A percentile compares a stretch with the other conserved stretches of the same genome.
Evolutionary conservation across 2,329 filamentous ascomycete species (phyloP).

Genomic region (Xylaria multiplex): DNA sequence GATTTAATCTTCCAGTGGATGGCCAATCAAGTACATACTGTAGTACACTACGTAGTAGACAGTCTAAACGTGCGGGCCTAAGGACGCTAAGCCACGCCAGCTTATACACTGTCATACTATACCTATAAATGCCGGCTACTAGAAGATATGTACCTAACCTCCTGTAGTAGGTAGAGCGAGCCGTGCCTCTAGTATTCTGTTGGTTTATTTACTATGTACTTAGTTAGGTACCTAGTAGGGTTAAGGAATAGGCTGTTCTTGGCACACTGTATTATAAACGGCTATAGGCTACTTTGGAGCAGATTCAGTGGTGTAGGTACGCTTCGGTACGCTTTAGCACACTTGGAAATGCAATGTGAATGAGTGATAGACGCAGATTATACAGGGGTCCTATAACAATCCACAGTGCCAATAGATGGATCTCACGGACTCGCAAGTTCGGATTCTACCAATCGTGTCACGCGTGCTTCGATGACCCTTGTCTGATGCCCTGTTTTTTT

Average conservation of each 20-base stretch:
- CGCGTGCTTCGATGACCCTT: neutral
- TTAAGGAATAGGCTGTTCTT: neutral
- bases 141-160: neutral
- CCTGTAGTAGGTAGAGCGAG: slow-evolving; percentile 6
- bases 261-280: neutral
- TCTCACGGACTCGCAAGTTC: neutral
- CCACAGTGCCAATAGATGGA: neutral
- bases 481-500: neutral
- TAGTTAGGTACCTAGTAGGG: too few species aligned
- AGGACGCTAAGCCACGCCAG: slow-evolving; percentile 18
- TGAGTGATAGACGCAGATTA: neutral
- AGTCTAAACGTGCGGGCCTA: slow-evolving; percentile 1
- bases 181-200: slow-evolving; percentile 3
- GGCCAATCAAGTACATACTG: neutral
- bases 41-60: neutral
- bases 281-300: neutral
- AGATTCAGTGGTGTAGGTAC: neutral
- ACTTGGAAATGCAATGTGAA: neutral
- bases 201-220: too few species aligned
- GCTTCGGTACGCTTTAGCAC: too few species aligned
- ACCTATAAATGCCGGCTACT: neutral
- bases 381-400: neutral
- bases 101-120: neutral
- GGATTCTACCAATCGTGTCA: slow-evolving; percentile 8
- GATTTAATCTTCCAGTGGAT: neutral